Base-by-base conservation (phyloP, 2,329 filamentous ascomycete species). In the Penicillium sp. region DNA sequence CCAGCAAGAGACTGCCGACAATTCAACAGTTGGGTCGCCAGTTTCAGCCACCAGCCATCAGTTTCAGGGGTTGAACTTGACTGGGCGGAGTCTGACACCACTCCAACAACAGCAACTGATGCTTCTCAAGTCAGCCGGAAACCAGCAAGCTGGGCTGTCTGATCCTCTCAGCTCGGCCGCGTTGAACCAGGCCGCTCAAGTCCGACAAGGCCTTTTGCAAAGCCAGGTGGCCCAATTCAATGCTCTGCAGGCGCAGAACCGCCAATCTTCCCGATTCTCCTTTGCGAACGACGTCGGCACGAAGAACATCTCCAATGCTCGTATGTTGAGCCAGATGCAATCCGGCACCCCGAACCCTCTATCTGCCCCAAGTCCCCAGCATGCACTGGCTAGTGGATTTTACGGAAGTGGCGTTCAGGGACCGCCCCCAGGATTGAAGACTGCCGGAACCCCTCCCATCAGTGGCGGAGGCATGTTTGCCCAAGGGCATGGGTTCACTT, bases 401-500 rank as follows among this genome's bases (percentile, higher is more conserved):
- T 95, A 92, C 62, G 78, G 82, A 32, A 82, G 80, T 37, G 85
- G 85, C 7, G 87, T 95, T 56, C 87, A 93, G 55, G 90, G 89
- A 3, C 92, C 93, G 17, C 92, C 92, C 42, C 93, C 92, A 0
- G 92, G 92, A 7, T 73, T 98, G 17, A 98, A 98, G 69, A 93
- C 90, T 14, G 89, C 89, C 2, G 87, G 88, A 28, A 96, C 90
- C 12, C 90, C 92, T 41, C 90, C 92, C 11, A 88, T 85, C 54
- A 79, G 74, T 49, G 79, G 80, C 35, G 80, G 78, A 37, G 78
- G 80, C 48, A 92, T 95, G 77, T 96, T 95, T 65, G 85, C 86
- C 18, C 88, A 95, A 64, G 83, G 84, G 32, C 85, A 92, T 60
- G 79, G 79, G 7, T 95, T 95, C 60, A 85, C 85, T 30, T 67